Percentiles rank a stretch among this genome's conserved stretches.
Conservation (phyloP, 2,329 filamentous ascomycete genomes). For the Verticillium nubilum region DNA sequence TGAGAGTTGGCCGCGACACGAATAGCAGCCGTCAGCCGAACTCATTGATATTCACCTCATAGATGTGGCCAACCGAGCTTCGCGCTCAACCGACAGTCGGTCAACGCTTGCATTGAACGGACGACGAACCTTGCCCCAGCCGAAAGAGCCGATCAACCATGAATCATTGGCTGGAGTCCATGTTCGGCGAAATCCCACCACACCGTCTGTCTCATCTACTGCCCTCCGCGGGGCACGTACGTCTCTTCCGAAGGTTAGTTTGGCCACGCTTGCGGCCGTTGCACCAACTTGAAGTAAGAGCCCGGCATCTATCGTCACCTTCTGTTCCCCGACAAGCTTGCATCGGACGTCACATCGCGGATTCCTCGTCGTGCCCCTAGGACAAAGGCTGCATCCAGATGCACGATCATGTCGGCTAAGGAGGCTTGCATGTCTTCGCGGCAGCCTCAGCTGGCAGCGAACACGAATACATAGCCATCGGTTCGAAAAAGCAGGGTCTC, state of each 20-base stretch:
- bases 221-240: background rate
- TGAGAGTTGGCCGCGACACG: constrained; percentile 10
- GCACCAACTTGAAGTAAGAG: background rate
- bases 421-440: background rate
- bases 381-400: background rate
- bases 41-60: too few species aligned
- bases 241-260: background rate
- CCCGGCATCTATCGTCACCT: background rate
- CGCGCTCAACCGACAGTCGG: too few species aligned
- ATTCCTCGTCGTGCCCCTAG: background rate
- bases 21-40: background rate
- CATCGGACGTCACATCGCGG: background rate
- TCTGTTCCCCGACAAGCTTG: background rate
- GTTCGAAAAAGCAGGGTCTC: background rate
- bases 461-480: background rate
- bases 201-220: too few species aligned
- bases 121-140: too few species aligned
- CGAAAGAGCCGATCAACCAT: too few species aligned
- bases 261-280: background rate
- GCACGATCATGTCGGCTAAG: background rate
- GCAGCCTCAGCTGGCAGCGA: background rate
- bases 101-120: too few species aligned
- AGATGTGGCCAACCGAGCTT: too few species aligned
- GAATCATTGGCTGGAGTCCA: too few species aligned
- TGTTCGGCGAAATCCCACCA: too few species aligned